A percentile compares a stretch with the other conserved stretches of the same genome.
These are phyloP conservation scores for Guadua angustifolia DNA, from an alignment of 176 grass and related monocot genomes.

Conservation along the genomic window DNA sequence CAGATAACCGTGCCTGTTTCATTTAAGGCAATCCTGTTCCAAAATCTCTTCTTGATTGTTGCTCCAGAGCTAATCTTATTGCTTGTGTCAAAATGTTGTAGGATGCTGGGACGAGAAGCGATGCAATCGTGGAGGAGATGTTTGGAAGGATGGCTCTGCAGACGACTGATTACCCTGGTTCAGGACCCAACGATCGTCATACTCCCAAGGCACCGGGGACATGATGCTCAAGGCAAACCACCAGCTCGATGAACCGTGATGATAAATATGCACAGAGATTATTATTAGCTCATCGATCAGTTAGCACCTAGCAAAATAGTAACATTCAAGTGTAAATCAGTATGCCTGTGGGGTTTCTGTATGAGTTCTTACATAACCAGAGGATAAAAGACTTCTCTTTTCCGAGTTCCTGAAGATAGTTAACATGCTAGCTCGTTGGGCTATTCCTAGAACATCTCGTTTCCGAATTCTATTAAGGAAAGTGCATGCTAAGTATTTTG, in stretches of 20 bases:
- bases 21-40: not conserved
- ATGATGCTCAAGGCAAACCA: constrained; percentile 1
- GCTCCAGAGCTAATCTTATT: not conserved
- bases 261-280: constrained; percentile 27
- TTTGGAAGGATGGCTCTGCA: constrained; percentile 60
- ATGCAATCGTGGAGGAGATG: constrained; percentile 44
- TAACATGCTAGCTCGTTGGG: too few relatives aligned
- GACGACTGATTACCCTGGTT: constrained; percentile 58
- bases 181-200: constrained; percentile 63
- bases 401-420: not conserved
- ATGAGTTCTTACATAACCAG: not conserved
- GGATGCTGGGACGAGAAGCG: constrained; percentile 20
- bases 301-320: constrained; percentile 20
- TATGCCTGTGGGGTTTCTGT: not conserved
- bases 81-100: not conserved
- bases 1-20: not conserved
- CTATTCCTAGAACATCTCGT: not conserved
- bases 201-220: constrained; percentile 61
- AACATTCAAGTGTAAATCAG: constrained; percentile 43
- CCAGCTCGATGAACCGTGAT: not conserved
- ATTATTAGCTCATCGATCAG: constrained; percentile 10
- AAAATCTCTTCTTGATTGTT: not conserved
- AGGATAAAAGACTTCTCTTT: not conserved
- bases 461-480: not conserved
- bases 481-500: not conserved